Evolutionary conservation across 306 rosid species (phyloP).

Genomic region (Cucumis sativus): DNA sequence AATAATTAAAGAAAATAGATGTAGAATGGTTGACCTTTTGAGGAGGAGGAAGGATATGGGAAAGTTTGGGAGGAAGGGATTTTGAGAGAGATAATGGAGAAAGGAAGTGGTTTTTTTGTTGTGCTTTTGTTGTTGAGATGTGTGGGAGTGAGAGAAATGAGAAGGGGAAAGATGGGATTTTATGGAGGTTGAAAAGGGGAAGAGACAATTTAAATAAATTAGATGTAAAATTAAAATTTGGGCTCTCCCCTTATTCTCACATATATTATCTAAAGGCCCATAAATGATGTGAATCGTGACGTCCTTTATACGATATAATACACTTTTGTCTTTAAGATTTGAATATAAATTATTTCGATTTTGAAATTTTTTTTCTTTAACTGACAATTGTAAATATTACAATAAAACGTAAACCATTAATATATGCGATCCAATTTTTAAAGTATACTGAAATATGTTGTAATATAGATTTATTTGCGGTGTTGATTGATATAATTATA

Average conservation of each 20-base stretch:
- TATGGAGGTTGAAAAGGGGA: slow-evolving; percentile 11
- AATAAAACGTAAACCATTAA: too few species aligned
- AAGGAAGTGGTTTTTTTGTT: neutral
- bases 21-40: neutral
- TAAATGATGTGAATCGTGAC: too few species aligned
- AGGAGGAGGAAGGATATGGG: neutral
- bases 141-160: neutral
- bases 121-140: neutral
- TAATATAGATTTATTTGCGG: too few species aligned
- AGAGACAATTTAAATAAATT: neutral
- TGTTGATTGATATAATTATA: too few species aligned
- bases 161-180: neutral
- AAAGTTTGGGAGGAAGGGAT: neutral
- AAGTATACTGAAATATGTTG: too few species aligned
- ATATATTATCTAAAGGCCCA: neutral
- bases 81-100: neutral
- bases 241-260: neutral
- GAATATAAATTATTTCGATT: too few species aligned
- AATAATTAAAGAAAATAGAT: neutral
- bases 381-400: too few species aligned
- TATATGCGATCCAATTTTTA: too few species aligned
- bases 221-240: neutral
- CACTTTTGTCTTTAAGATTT: too few species aligned
- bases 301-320: too few species aligned
- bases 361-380: too few species aligned